Percentiles rank a stretch among this genome's conserved stretches.
Conservation (phyloP, 768 basidiomycete species). For the Hydnomerulius pinastri region DNA sequence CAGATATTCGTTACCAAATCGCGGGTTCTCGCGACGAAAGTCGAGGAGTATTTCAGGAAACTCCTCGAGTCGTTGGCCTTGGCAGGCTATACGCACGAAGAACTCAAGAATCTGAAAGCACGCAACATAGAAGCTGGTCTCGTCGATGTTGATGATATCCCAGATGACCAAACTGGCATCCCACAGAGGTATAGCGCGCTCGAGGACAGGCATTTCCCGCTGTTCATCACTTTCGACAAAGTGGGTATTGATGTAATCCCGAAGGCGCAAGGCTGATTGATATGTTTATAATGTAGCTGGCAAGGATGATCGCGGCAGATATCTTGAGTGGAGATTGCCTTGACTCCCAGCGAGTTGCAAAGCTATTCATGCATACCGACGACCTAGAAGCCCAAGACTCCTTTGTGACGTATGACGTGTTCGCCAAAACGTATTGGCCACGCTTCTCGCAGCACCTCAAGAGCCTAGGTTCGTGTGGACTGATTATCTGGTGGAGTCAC, state of each 20-base stretch:
- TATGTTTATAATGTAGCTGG: constrained; percentile 1
- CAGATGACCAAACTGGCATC: constrained; percentile 52
- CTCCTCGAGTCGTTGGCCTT: no score
- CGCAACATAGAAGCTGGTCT: constrained; percentile 42
- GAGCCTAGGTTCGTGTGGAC: constrained; percentile 44
- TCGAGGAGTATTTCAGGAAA: no score
- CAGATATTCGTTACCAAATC: no score
- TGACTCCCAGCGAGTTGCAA: not conserved
- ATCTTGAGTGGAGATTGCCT: not conserved
- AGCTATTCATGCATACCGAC: no score
- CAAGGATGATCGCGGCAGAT: constrained; percentile 10
- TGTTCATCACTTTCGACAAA: constrained; percentile 62
- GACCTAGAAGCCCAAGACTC: not conserved
- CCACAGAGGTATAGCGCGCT: no score
- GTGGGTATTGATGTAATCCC: no score
- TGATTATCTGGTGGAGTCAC: no score
- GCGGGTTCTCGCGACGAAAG: no score
- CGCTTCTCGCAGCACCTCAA: constrained; percentile 51
- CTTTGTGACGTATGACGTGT: constrained; percentile 44
- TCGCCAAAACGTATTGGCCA: constrained; percentile 53
- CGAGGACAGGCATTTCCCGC: constrained; percentile 58
- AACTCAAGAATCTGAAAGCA: no score
- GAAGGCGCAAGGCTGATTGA: not conserved
- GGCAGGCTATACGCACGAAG: no score
- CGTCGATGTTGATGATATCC: constrained; percentile 26